Evolutionary conservation across 305 asterid species (phyloP).

Genomic region (Petunia hybrid): DNA sequence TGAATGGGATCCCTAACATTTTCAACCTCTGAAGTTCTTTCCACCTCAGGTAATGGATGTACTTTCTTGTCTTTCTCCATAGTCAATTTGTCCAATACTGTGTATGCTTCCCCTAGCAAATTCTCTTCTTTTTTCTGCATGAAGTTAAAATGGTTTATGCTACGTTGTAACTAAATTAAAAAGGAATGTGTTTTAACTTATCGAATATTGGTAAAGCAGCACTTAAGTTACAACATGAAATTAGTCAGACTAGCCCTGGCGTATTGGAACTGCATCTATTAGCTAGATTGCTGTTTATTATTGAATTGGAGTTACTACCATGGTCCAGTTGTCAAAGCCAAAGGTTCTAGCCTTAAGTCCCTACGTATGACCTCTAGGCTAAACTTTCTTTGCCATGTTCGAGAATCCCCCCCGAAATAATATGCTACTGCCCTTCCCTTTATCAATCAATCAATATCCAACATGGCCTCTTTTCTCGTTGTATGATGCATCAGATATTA

Average conservation of each 20-base stretch:
- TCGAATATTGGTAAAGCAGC: slow-evolving; percentile 26
- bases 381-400: neutral
- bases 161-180: neutral
- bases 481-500: neutral
- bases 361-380: neutral
- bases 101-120: slow-evolving; percentile 26
- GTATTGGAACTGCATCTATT: neutral
- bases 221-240: slow-evolving; percentile 11
- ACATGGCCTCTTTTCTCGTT: slow-evolving; percentile 22
- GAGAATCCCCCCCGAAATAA: neutral
- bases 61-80: slow-evolving; percentile 24
- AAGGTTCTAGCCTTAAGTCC: neutral
- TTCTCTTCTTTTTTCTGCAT: slow-evolving; percentile 28
- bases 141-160: neutral
- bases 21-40: slow-evolving; percentile 19
- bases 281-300: slow-evolving; percentile 17
- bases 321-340: neutral
- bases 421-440: neutral
- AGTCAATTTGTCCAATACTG: slow-evolving; percentile 25
- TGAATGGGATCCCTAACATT: slow-evolving; percentile 1
- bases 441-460: neutral
- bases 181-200: neutral
- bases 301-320: slow-evolving; percentile 4
- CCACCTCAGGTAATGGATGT: slow-evolving; percentile 16
- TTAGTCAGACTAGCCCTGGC: slow-evolving; percentile 5